Conservation (phyloP, 202 grass and related monocot genomes). For the Hordeum pubiflorum region DNA sequence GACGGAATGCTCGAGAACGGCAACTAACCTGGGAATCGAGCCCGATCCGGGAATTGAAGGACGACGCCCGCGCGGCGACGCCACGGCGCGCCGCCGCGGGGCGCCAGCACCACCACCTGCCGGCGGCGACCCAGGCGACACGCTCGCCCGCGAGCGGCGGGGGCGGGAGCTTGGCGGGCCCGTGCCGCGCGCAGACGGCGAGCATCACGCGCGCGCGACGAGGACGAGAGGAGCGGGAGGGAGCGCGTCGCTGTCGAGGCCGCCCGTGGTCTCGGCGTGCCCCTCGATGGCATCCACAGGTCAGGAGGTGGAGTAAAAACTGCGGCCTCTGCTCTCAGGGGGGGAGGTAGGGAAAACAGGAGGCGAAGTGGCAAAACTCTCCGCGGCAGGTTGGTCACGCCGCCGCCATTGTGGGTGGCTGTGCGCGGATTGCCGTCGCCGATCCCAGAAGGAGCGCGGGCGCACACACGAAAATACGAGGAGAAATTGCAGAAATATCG, state of each 20-base stretch:
- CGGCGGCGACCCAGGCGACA: constrained; percentile 6
- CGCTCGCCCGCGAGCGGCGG: constrained; percentile 19
- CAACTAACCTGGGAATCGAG: constrained; percentile 80
- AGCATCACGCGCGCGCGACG: constrained; percentile 47
- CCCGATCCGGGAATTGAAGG: constrained; percentile 61
- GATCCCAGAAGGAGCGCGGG: constrained; percentile 8
- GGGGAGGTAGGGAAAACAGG: neutral
- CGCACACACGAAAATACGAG: neutral
- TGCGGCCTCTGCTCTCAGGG: neutral
- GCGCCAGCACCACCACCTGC: constrained; percentile 40
- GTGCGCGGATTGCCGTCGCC: constrained; percentile 11
- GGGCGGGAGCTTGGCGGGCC: constrained; percentile 30
- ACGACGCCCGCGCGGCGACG: constrained; percentile 47
- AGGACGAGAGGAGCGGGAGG: neutral
- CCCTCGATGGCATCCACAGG: constrained; percentile 35
- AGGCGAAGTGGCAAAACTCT: neutral
- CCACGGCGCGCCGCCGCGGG: constrained; percentile 20
- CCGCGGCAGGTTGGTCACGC: neutral
- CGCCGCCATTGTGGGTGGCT: neutral
- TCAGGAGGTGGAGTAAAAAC: neutral
- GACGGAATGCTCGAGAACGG: constrained; percentile 28
- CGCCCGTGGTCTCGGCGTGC: constrained; percentile 13
- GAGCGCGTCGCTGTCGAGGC: constrained; percentile 1
- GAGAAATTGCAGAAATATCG: neutral
- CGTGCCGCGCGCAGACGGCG: constrained; percentile 39